Evolutionary conservation across 768 basidiomycete genomes (phyloP).

Genomic region (Agrocybe chaxingu): DNA sequence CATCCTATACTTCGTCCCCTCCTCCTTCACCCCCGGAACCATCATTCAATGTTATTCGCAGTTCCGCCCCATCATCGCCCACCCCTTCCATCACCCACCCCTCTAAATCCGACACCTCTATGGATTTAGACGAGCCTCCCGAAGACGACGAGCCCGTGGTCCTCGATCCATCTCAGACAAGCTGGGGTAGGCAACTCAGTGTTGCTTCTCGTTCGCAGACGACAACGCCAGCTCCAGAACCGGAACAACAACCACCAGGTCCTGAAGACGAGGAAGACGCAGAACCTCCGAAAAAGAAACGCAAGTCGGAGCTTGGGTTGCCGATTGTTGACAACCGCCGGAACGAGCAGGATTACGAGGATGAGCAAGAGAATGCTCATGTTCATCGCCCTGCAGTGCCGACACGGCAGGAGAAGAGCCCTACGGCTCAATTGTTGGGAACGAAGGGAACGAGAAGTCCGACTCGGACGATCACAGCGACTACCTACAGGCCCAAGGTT

Average conservation of each 20-base stretch:
- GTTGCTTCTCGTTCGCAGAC: neutral
- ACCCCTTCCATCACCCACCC: neutral
- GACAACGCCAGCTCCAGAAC: neutral
- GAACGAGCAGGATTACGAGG: too few relatives aligned
- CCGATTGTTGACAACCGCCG: neutral
- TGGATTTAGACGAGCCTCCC: constrained; percentile 2
- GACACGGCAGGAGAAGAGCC: neutral
- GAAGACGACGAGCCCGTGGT: constrained; percentile 8
- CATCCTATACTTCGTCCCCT: neutral
- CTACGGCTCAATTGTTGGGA: neutral
- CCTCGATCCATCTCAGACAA: constrained; percentile 21
- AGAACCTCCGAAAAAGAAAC: constrained; percentile 35
- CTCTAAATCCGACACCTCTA: neutral
- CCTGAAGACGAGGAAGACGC: constrained; percentile 3
- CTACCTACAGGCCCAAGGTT: constrained; percentile 3
- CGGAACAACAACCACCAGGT: neutral
- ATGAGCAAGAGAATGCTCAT: too few relatives aligned
- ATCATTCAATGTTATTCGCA: too few relatives aligned
- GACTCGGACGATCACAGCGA: neutral
- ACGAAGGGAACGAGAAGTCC: neutral
- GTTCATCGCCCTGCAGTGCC: neutral
- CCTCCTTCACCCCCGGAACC: neutral
- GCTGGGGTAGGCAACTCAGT: constrained; percentile 27
- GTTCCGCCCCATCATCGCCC: neutral
- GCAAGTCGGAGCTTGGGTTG: constrained; percentile 13